Evolutionary conservation across 306 rosid species (phyloP).

Genomic region (Astragalus membranaceus): DNA sequence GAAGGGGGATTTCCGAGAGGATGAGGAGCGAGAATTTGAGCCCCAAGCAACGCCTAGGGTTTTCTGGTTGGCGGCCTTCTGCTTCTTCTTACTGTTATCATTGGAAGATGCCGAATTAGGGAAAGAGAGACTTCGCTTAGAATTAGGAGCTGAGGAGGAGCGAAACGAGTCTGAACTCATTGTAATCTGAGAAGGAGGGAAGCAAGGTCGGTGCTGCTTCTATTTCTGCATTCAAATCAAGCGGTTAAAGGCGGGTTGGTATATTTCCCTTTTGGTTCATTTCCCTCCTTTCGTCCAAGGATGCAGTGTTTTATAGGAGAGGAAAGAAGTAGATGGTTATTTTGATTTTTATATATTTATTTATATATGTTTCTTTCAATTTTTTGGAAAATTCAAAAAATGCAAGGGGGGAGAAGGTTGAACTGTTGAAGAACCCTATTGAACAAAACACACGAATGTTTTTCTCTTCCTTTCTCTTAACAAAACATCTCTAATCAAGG

Average conservation of each 20-base stretch:
- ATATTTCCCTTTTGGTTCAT: too few relatives aligned
- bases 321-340: too few relatives aligned
- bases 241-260: not conserved
- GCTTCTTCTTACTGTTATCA: constrained; percentile 21
- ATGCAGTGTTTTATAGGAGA: too few relatives aligned
- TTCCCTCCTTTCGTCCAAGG: too few relatives aligned
- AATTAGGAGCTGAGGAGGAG: constrained; percentile 40
- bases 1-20: constrained; percentile 56
- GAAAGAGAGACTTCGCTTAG: constrained; percentile 45
- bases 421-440: too few relatives aligned
- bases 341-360: too few relatives aligned
- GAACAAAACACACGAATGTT: too few relatives aligned
- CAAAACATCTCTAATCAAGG: too few relatives aligned
- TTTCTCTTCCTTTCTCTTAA: too few relatives aligned
- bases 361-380: too few relatives aligned
- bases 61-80: constrained; percentile 48
- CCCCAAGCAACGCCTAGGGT: constrained; percentile 86
- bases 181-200: not conserved
- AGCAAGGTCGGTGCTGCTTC: not conserved
- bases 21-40: constrained; percentile 48
- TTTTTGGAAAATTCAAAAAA: too few relatives aligned
- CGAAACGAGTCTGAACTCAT: constrained; percentile 62
- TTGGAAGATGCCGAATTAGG: constrained; percentile 36
- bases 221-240: not conserved
- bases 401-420: too few relatives aligned